A percentile compares a stretch with the other conserved stretches of the same genome.
Conservation (phyloP, 2,329 filamentous ascomycete species). For the Clonostachys rosea region DNA sequence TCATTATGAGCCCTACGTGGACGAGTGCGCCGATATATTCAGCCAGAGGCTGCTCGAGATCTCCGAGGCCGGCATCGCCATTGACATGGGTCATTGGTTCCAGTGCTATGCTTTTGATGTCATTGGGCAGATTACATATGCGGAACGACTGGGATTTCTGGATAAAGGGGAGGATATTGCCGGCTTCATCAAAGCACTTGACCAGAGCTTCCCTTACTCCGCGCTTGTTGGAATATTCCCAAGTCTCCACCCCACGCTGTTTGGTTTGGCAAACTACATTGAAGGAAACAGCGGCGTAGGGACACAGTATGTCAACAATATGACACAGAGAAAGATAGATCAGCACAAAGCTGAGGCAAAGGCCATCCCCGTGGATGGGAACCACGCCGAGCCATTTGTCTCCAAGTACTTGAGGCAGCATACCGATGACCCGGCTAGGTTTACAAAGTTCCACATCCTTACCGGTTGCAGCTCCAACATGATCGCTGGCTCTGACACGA, state of each 20-base stretch:
- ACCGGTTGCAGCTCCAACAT: constrained; percentile 22
- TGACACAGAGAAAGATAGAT: constrained; percentile 8
- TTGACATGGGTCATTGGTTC: constrained; percentile 36
- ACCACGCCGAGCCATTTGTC: constrained; percentile 9
- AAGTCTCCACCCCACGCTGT: constrained; percentile 9
- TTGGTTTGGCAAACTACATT: constrained; percentile 7
- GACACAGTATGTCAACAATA: constrained; percentile 15
- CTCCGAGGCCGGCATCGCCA: constrained; percentile 25
- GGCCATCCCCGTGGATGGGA: neutral
- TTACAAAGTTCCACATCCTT: constrained; percentile 28
- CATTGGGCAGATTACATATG: constrained; percentile 42
- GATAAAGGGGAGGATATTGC: constrained; percentile 38
- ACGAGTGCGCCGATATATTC: constrained; percentile 37
- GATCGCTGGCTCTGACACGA: constrained; percentile 36
- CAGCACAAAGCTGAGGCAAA: constrained; percentile 1
- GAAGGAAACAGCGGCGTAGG: constrained; percentile 12
- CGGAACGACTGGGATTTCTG: constrained; percentile 33
- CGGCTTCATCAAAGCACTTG: constrained; percentile 25
- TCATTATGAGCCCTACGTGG: constrained; percentile 41
- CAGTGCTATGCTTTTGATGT: constrained; percentile 46
- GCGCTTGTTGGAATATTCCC: constrained; percentile 14
- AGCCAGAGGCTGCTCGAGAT: constrained; percentile 19
- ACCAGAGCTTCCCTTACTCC: constrained; percentile 12
- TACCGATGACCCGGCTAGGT: constrained; percentile 30
- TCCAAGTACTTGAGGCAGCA: constrained; percentile 24